Percentiles rank a stretch among this genome's conserved stretches.
Conservation (phyloP, 2,329 filamentous ascomycete genomes). For the Bipolaris sorokiniana region DNA sequence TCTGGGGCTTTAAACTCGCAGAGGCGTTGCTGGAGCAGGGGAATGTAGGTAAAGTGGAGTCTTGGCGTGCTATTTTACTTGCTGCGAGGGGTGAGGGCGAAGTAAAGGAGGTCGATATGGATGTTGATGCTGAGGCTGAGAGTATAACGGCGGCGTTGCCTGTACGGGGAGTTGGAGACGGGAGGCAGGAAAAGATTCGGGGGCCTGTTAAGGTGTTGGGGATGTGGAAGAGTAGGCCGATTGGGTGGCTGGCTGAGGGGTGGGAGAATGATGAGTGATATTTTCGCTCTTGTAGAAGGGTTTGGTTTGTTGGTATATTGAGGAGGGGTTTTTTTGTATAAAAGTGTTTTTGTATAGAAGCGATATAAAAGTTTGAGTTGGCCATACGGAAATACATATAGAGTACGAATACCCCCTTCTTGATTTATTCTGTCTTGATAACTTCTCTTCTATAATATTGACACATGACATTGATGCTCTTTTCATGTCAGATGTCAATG, state of each 20-base stretch:
- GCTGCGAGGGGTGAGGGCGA: constrained; percentile 30
- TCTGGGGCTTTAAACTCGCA: constrained; percentile 49
- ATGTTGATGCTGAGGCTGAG: constrained; percentile 7
- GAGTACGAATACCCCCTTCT: too few relatives aligned
- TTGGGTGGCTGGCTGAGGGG: constrained; percentile 37
- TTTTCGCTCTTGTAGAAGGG: too few relatives aligned
- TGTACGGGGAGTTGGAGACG: constrained; percentile 1
- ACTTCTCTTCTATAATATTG: too few relatives aligned
- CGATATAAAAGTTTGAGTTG: not conserved
- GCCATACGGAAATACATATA: too few relatives aligned
- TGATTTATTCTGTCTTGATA: too few relatives aligned
- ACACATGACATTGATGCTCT: too few relatives aligned
- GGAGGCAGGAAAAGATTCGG: constrained; percentile 14
- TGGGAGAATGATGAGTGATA: constrained; percentile 35
- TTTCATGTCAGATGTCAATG: too few relatives aligned
- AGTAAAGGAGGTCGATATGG: constrained; percentile 13
- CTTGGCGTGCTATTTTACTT: constrained; percentile 39
- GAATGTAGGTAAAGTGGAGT: constrained; percentile 11
- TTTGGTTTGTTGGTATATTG: too few relatives aligned
- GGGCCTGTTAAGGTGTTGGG: constrained; percentile 43
- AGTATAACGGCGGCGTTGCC: not conserved
- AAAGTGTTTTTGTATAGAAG: not conserved
- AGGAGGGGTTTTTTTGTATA: too few relatives aligned
- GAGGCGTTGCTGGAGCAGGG: constrained; percentile 38
- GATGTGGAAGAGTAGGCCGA: constrained; percentile 40